These are phyloP conservation scores for Xylaria sp. DNA, from an alignment of 2,329 filamentous ascomycete genomes.

Conservation along the genomic window DNA sequence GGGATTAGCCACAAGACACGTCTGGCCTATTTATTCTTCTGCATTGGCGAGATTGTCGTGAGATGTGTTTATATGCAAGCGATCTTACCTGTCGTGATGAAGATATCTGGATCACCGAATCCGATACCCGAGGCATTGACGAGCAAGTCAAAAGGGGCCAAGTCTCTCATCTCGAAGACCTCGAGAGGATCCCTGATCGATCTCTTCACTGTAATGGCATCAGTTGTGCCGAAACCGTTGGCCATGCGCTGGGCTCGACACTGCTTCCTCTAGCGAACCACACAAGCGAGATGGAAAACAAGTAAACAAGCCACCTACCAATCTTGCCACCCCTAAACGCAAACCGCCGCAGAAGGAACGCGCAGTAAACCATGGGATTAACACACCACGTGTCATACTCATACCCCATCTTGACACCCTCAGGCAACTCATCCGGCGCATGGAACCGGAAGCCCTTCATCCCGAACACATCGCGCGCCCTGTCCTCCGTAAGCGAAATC, in stretches of 20 bases:
- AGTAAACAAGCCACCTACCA: conserved; percentile 8
- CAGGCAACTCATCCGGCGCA: conserved; percentile 36
- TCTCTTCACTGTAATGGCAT: conserved; percentile 24
- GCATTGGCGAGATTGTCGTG: conserved; percentile 21
- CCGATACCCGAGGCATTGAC: conserved; percentile 45
- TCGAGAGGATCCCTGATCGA: conserved; percentile 37
- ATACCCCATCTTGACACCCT: conserved; percentile 41
- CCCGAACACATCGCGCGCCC: conserved; percentile 30
- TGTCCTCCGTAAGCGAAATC: conserved; percentile 30
- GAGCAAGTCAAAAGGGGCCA: conserved; percentile 31
- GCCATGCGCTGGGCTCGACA: too few species aligned
- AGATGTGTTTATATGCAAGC: neutral
- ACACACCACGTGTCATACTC: conserved; percentile 52
- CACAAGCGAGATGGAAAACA: neutral
- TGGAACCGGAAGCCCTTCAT: conserved; percentile 38
- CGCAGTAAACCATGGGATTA: conserved; percentile 50
- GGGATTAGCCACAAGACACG: conserved; percentile 39
- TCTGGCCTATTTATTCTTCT: conserved; percentile 35
- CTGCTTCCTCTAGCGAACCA: too few species aligned
- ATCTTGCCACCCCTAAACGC: conserved; percentile 34
- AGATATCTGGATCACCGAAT: conserved; percentile 39
- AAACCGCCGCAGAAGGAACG: conserved; percentile 41
- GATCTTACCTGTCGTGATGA: conserved; percentile 39
- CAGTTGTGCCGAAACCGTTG: neutral
- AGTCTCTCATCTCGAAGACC: conserved; percentile 33